phyloP scores from a whole-genome alignment of 768 basidiomycete genomes.

The Amanita inopinata region DNA sequence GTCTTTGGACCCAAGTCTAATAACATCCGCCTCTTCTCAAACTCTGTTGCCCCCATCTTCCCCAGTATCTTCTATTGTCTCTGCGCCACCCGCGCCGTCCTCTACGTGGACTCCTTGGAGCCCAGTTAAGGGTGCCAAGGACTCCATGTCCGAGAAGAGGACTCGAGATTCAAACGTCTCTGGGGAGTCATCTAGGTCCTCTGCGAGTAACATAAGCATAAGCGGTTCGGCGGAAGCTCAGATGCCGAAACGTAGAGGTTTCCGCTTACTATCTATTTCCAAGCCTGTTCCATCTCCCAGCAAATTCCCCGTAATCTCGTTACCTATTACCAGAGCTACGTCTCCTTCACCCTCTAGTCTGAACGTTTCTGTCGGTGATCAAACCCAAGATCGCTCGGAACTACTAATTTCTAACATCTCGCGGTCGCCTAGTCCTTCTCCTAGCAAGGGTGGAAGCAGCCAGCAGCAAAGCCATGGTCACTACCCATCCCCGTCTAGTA shows the following conservation, averaged over 20 bases:
- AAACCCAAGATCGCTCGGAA: constrained; percentile 1
- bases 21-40: not conserved
- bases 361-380: not conserved
- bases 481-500: not conserved
- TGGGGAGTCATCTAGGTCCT: constrained; percentile 8
- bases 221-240: not conserved
- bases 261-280: constrained; percentile 8
- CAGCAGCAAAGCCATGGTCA: not conserved
- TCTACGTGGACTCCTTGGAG: not conserved
- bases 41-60: not conserved
- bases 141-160: not conserved
- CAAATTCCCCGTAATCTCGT: constrained; percentile 10
- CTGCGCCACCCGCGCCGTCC: not conserved
- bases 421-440: not conserved
- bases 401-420: not conserved
- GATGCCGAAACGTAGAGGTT: not conserved
- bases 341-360: constrained; percentile 3
- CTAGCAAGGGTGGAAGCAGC: not conserved
- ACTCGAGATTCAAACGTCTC: constrained; percentile 9
- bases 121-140: not conserved
- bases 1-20: constrained; percentile 1
- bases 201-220: constrained; percentile 3
- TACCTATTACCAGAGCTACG: constrained; percentile 5
- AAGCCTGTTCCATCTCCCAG: constrained; percentile 1
- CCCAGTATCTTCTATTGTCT: not conserved